These are phyloP conservation scores for Pelargonium fulgidum DNA, from an alignment of 441 rosid genomes.

Conservation along the genomic window DNA sequence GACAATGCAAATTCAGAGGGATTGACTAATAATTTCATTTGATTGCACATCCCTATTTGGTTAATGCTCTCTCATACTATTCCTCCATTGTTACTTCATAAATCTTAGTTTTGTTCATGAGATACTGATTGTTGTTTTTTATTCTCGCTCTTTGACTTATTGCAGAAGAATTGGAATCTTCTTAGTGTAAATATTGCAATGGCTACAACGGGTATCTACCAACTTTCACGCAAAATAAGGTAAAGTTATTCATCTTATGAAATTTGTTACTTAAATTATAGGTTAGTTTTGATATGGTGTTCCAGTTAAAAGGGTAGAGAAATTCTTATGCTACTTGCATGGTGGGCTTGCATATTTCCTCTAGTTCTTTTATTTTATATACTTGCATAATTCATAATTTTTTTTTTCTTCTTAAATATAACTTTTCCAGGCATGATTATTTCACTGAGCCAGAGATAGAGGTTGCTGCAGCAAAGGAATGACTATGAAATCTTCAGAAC, in stretches of 20 bases:
- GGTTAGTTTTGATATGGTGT: neutral
- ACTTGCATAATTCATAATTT: neutral
- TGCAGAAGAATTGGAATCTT: conserved; percentile 96
- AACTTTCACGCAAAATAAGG: conserved; percentile 73
- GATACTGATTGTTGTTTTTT: conserved; percentile 5
- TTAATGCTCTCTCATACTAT: too few relatives aligned
- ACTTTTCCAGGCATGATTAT: conserved; percentile 63
- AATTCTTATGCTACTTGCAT: neutral
- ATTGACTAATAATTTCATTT: too few relatives aligned
- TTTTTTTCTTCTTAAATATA: neutral
- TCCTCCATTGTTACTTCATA: conserved; percentile 1
- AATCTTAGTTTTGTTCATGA: conserved; percentile 7
- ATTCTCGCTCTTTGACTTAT: conserved; percentile 17
- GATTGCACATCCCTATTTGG: too few relatives aligned
- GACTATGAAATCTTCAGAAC: conserved; percentile 25
- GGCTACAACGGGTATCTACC: conserved; percentile 85
- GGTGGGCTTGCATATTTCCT: neutral
- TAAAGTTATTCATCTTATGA: conserved; percentile 29
- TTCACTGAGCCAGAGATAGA: conserved; percentile 35
- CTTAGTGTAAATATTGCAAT: conserved; percentile 76
- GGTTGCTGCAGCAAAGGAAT: conserved; percentile 53
- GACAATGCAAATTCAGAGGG: too few relatives aligned
- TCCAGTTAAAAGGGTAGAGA: neutral
- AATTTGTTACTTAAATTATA: neutral
- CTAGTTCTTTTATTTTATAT: neutral